These are phyloP conservation scores for Dendrobium nobile DNA, from an alignment of 106 monocot species.

Conservation along the genomic window DNA sequence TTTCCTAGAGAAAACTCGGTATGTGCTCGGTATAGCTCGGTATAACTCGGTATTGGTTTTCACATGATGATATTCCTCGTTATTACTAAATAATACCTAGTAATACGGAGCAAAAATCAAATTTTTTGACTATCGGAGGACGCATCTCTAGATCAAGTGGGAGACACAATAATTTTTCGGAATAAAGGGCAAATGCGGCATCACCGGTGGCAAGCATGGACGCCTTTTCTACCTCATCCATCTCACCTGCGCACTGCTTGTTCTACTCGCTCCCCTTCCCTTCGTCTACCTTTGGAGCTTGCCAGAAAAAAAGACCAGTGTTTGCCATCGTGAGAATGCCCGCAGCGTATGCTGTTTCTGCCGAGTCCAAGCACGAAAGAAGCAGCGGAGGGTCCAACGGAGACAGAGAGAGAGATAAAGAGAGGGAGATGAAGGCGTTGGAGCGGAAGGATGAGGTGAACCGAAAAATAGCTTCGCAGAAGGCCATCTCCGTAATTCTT, in stretches of 20 bases:
- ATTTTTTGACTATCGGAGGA: no score
- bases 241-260: neutral
- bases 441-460: constrained; percentile 66
- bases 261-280: neutral
- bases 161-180: no score
- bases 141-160: no score
- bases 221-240: neutral
- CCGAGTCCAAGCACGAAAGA: constrained; percentile 7
- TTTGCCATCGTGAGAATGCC: neutral
- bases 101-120: no score
- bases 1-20: no score
- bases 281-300: neutral
- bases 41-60: no score
- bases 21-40: no score
- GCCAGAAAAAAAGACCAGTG: neutral
- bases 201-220: constrained; percentile 4
- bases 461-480: constrained; percentile 77
- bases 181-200: neutral
- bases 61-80: no score
- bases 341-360: neutral
- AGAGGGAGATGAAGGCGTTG: constrained; percentile 15
- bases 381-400: neutral
- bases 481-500: constrained; percentile 86
- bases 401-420: constrained; percentile 8
- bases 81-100: no score